phyloP scores from a whole-genome alignment of 805 yeast species.

The Priceomyces melissophilus region DNA sequence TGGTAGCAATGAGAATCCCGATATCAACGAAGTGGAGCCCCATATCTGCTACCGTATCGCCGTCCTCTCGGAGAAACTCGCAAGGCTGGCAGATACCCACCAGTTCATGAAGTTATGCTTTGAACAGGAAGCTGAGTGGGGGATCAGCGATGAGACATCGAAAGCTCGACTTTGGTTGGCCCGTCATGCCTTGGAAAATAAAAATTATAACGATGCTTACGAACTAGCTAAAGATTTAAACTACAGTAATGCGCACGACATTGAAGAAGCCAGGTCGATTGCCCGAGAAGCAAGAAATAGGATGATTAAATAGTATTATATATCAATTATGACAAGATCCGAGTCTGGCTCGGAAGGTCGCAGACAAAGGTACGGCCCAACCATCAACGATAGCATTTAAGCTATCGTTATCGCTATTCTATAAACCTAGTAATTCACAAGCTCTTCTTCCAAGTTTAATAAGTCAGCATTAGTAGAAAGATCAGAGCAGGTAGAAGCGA shows the following conservation, averaged over 20 bases:
- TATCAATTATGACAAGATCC: too few species aligned
- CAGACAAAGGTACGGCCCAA: too few species aligned
- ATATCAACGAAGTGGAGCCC: slow-evolving; percentile 28
- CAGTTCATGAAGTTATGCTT: slow-evolving; percentile 65
- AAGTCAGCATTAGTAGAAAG: slow-evolving; percentile 23
- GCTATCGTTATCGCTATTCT: too few species aligned
- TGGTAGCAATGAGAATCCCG: slow-evolving; percentile 28
- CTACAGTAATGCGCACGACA: slow-evolving; percentile 73
- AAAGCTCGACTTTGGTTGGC: slow-evolving; percentile 89
- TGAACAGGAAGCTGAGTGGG: slow-evolving; percentile 62
- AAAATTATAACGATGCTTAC: slow-evolving; percentile 66
- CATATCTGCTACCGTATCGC: slow-evolving; percentile 67
- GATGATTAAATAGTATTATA: slow-evolving; percentile 22
- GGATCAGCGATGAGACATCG: slow-evolving; percentile 66
- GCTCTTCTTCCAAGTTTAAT: slow-evolving; percentile 23
- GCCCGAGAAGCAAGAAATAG: slow-evolving; percentile 72
- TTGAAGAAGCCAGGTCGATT: slow-evolving; percentile 84
- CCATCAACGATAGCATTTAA: neutral
- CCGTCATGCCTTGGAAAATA: slow-evolving; percentile 51
- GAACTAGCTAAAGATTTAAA: slow-evolving; percentile 66
- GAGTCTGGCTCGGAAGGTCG: too few species aligned
- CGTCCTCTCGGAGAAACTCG: slow-evolving; percentile 53
- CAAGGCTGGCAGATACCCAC: slow-evolving; percentile 52
- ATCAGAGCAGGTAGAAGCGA: slow-evolving; percentile 19
- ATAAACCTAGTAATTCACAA: slow-evolving; percentile 15